Evolutionary conservation across 2,329 filamentous ascomycete species (phyloP), one percentile per base, ranked within the genome.

Genomic region (Graphilbum fragrans): DNA sequence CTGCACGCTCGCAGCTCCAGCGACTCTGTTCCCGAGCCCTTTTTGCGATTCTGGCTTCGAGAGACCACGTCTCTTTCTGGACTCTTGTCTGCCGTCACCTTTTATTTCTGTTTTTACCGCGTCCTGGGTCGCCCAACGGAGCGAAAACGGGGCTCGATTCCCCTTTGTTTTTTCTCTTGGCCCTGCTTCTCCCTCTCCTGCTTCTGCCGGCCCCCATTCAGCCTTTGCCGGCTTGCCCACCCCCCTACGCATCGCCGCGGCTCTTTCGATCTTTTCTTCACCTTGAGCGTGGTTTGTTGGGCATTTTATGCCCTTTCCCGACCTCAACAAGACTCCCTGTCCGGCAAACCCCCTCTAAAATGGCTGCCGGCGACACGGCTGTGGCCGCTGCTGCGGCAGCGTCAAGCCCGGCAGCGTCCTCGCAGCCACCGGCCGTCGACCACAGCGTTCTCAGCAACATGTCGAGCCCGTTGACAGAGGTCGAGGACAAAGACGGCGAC

Each of bases 381-480:
- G 66, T 66, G 52, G 62, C 70, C 51, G 61, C 32, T 8, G n/a
- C 5, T 19, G 11, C 32, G 11, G n/a, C 19, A 51, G 61, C 64
- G 52, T 66, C 67, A 49, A 65, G 67, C 52, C 65, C 69, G 46
- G 66, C 70, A 39, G 65, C 42, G 32, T n/a, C 33, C 22, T 22
- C 29, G 22, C 31, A 31, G 12, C 61, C 63, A 48, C 59, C 65
- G 45, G 54, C 60, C 38, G 62, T 63, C 48, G 72, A 73, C 53
- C 64, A 66, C 47, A 72, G 74, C 51, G 29, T 16, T 7, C 77
- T 80, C 53, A 84, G 82, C 58, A 80, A 78, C 57, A 70, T 83
- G 41, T 95, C 88, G 32, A 96, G 90, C 61, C 92, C 87, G 54
- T 70, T 96, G 52, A 95, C 86, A 64, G 90, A 95, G 53, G 84